Conservation (phyloP, 192 early-diverging fungal genomes). For the Coemansia erecta region DNA sequence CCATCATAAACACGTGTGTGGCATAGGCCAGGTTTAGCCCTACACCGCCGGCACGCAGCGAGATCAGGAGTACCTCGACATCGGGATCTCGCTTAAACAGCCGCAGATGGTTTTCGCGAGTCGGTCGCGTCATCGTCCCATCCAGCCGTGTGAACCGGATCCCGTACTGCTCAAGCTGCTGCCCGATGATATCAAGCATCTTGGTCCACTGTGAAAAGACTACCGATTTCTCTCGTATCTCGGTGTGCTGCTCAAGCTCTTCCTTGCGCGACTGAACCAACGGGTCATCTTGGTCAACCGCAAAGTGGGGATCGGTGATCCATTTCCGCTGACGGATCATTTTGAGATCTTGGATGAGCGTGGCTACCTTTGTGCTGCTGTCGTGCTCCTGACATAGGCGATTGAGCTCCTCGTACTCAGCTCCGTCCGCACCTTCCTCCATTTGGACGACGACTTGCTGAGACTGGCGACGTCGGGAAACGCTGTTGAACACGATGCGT, state of each 20-base stretch:
- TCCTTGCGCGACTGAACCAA: slow-evolving; percentile 20
- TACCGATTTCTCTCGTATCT: slow-evolving; percentile 67
- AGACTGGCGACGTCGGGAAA: background rate
- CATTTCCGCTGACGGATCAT: slow-evolving; percentile 38
- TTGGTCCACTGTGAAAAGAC: slow-evolving; percentile 94
- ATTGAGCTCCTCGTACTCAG: slow-evolving; percentile 29
- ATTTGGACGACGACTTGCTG: background rate
- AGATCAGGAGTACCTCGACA: slow-evolving; percentile 63
- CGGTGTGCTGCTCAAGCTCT: slow-evolving; percentile 19
- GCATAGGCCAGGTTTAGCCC: slow-evolving; percentile 79
- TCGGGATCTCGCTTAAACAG: slow-evolving; percentile 63
- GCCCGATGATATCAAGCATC: slow-evolving; percentile 75
- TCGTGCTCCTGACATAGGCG: slow-evolving; percentile 33
- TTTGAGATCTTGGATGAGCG: slow-evolving; percentile 32
- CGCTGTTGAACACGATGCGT: slow-evolving; percentile 8
- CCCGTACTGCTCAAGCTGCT: slow-evolving; percentile 53
- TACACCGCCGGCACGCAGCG: slow-evolving; percentile 66
- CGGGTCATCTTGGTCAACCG: slow-evolving; percentile 38
- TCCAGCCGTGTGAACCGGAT: slow-evolving; percentile 74
- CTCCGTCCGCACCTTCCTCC: slow-evolving; percentile 5
- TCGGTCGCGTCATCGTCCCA: slow-evolving; percentile 64
- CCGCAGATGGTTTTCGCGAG: slow-evolving; percentile 61
- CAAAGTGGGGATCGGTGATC: slow-evolving; percentile 31
- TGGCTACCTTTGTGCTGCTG: slow-evolving; percentile 37
- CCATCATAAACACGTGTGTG: slow-evolving; percentile 67